Evolutionary conservation across 805 yeast species (phyloP).

Genomic region (Metschnikowia lochheadii): DNA sequence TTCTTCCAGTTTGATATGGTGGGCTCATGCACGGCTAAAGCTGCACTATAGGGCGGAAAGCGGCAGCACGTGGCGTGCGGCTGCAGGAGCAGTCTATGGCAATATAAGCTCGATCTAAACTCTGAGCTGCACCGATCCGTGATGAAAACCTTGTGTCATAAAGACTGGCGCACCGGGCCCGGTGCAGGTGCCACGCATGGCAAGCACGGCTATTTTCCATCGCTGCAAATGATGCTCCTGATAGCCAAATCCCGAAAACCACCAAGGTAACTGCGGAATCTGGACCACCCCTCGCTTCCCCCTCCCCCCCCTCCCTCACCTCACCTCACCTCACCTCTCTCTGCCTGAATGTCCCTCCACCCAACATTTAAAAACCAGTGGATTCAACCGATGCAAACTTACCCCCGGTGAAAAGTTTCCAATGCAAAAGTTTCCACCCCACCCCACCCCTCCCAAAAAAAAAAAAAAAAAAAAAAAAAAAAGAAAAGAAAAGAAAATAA

Average conservation of each 20-base stretch:
- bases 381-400: too few species aligned
- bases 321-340: too few species aligned
- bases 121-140: not conserved
- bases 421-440: too few species aligned
- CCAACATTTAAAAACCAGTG: too few species aligned
- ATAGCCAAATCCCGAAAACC: not conserved
- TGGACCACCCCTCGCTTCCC: too few species aligned
- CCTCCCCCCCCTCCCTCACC: too few species aligned
- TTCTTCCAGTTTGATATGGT: not conserved
- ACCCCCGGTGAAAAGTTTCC: too few species aligned
- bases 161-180: not conserved
- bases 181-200: not conserved
- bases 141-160: not conserved
- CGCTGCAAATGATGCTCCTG: not conserved
- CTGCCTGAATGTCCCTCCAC: too few species aligned
- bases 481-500: too few species aligned
- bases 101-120: conserved; percentile 1
- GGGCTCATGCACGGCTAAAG: conserved; percentile 1
- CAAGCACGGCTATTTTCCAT: not conserved
- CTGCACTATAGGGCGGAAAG: not conserved
- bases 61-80: not conserved
- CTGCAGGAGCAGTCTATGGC: not conserved
- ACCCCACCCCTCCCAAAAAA: too few species aligned
- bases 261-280: too few species aligned
- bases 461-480: too few species aligned